Evolutionary conservation across 2,329 filamentous ascomycete species (phyloP), one percentile per base, ranked within the genome.

Genomic region (Scedosporium apiospermum): DNA sequence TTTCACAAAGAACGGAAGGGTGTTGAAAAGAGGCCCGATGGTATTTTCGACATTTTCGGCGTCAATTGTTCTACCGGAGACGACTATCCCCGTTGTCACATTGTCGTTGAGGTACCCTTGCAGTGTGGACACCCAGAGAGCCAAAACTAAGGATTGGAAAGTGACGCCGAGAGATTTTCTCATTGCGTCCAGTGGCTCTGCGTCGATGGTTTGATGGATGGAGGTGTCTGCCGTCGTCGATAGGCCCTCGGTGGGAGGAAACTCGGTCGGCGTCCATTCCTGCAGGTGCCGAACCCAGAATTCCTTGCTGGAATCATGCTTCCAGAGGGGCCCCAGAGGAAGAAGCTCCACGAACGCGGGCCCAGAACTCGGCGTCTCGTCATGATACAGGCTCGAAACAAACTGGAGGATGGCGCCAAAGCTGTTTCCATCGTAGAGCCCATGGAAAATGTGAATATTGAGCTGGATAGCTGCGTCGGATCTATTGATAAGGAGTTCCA

Each of bases 1-100:
- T 5, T 75, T 70, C 41, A 86, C 74, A 62, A 83, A 80, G 70
- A 89, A 91, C 0, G 93, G 91, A 1, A 97, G 77, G 0, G 92
- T 96, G 70, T 97, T 97, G 80, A 97, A 96, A 21, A 97, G 76
- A 0, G 93, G 93, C 0, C 93, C 93, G 51, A 95, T 82, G 0
- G 90, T 83, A 23, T 79, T 70, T 57, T 92, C 88, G 1, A 87
- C 82, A 1, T 79, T 78, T 6, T 87, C 80, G 12, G 91, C 75
- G 53, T 89, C 83, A 4, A 96, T 82, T 0, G 86, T 83, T 64
- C 93, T 82, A 0, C 93, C 93, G 6, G 92, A 95, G 0, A 90
- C 82, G 12, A 97, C 82, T 21, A 96, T 76, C 0, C 93, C 93
- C 14, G 93, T 77, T 0, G 84, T 83, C 1, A 82, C 74, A 6